Base-by-base conservation (phyloP, 768 basidiomycete species). In the Lepiota venenata region DNA sequence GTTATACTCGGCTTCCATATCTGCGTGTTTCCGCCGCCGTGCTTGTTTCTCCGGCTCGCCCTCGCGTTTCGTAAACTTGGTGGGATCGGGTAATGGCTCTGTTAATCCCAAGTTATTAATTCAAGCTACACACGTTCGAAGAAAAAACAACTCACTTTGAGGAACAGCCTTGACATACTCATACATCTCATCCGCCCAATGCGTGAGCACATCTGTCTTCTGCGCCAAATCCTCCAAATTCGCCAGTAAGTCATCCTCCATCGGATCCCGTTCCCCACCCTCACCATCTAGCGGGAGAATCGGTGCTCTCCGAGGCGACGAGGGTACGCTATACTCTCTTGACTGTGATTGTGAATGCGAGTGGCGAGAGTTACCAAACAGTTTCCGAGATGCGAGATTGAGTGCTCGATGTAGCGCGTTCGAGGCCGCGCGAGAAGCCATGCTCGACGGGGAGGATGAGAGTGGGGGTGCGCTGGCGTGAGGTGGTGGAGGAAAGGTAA, bases 181-280 rank as follows among this genome's bases (percentile, higher is more conserved):
- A 62, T 91, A 90, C 82, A 97, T 87, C 76, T 93, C 89, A 60
- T 98, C 96, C 18, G 91, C 97, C 84, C 94, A 96, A 57, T 90
- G 87, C 53, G 90, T 89, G 55, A 98, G 72, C 49, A 95, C 93
- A 56, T 91, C 86, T 32, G 96, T 96, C 79, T 98, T 99, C 77
- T 97, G 92, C 32, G 95, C 96, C 2, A 95, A 74, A 58, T 95
- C 90, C 65, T 98, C 96, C 40, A 98, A 73, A 16, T 72, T 68
- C 2, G 76, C 82, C n/a, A 97, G 71, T n/a, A 97, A 69, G 56
- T 84, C 82, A 56, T 96, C 91, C 61, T 97, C 93, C 60, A 88
- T 72, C 1, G 86, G 87, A 61, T 90, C 87, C 16, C 79, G 69
- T 57, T 75, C 73, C 4, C 64, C 71, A 43, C 76, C 76, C 4